Conservation (phyloP, 306 rosid genomes). For the Parietaria judaica region DNA sequence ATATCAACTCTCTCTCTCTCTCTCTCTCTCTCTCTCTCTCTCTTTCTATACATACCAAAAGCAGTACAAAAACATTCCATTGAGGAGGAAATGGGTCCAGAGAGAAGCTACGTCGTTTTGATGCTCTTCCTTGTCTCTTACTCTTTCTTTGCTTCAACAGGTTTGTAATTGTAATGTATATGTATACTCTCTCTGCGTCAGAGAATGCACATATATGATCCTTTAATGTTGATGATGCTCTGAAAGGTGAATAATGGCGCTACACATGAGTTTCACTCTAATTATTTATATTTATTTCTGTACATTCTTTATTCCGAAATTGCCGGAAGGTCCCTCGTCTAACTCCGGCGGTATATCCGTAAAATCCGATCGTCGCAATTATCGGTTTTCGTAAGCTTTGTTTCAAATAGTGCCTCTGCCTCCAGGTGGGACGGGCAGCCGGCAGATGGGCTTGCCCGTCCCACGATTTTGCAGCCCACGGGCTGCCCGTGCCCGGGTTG, state of each 20-base stretch:
- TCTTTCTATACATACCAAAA: background rate
- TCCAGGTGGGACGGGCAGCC: too few relatives aligned
- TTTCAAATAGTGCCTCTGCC: too few relatives aligned
- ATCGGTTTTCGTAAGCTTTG: too few relatives aligned
- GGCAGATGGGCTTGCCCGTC: too few relatives aligned
- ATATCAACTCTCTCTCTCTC: background rate
- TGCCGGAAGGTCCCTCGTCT: background rate
- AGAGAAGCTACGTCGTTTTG: conserved; percentile 26
- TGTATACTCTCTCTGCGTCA: background rate
- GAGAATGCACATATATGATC: background rate
- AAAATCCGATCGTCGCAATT: too few relatives aligned
- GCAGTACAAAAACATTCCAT: conserved; percentile 9
- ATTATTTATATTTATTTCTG: background rate
- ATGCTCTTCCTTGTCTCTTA: conserved; percentile 27
- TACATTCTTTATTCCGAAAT: background rate
- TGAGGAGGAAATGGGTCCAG: background rate
- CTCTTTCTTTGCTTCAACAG: conserved; percentile 41
- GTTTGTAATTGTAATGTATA: too few relatives aligned
- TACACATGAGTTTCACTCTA: background rate
- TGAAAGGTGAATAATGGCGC: background rate
- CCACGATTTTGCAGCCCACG: too few relatives aligned
- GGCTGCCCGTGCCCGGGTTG: too few relatives aligned
- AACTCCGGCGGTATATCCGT: background rate
- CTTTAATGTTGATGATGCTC: background rate
- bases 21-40: background rate